These are phyloP conservation scores for Tieghemiomyces parasiticus DNA, from an alignment of 192 early-diverging fungal species.

Conservation along the genomic window DNA sequence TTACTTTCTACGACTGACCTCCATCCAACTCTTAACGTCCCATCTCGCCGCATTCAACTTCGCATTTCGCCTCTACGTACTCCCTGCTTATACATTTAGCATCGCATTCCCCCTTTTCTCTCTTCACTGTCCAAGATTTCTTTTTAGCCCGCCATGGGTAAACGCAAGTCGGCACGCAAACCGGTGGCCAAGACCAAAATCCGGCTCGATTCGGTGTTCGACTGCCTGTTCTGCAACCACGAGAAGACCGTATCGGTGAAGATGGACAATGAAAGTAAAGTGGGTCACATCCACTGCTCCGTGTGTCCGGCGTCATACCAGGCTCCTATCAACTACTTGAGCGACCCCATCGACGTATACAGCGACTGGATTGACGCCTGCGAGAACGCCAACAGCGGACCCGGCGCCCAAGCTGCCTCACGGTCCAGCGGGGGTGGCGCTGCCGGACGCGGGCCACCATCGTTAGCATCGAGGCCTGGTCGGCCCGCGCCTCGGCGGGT, in stretches of 20 bases:
- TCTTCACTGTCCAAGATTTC: no score
- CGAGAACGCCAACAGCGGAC: constrained; percentile 34
- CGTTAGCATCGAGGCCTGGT: no score
- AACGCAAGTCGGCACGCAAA: constrained; percentile 63
- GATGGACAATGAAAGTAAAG: constrained; percentile 50
- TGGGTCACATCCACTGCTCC: constrained; percentile 63
- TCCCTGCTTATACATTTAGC: no score
- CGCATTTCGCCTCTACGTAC: no score
- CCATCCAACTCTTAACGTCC: no score
- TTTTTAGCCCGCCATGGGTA: constrained; percentile 41
- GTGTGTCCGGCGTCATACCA: constrained; percentile 64
- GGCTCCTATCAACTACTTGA: constrained; percentile 47
- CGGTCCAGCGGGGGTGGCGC: no score
- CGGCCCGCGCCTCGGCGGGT: background rate
- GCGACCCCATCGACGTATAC: constrained; percentile 79
- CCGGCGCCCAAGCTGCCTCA: no score
- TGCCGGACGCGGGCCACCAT: no score
- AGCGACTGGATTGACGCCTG: constrained; percentile 79
- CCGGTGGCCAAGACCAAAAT: constrained; percentile 40
- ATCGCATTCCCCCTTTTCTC: no score
- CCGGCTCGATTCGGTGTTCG: constrained; percentile 56
- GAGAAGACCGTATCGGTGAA: constrained; percentile 59
- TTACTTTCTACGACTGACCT: no score
- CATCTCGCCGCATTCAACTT: no score
- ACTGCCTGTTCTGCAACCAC: constrained; percentile 80